phyloP scores from a whole-genome alignment of 2,329 filamentous ascomycete genomes.

The Pleurostoma richardsiae region DNA sequence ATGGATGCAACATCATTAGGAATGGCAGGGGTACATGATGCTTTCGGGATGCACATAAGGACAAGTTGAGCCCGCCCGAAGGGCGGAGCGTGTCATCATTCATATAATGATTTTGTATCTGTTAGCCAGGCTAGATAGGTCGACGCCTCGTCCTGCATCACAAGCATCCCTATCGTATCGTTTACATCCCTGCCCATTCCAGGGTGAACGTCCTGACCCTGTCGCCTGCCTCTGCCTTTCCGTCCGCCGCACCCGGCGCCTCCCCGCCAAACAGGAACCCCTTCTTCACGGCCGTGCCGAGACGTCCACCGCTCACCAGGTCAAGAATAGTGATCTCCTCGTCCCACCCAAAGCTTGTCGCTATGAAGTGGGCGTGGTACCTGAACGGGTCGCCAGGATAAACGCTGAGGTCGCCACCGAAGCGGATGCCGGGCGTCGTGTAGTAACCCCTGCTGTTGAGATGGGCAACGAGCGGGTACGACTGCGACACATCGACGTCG shows the following conservation, averaged over 20 bases:
- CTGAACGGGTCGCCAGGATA: constrained; percentile 93
- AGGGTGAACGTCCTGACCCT: constrained; percentile 72
- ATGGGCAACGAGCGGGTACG: constrained; percentile 74
- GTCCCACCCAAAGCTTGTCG: constrained; percentile 80
- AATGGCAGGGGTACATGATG: too few relatives aligned
- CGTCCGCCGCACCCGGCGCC: constrained; percentile 24
- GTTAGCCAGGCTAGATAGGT: too few relatives aligned
- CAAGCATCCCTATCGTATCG: too few relatives aligned
- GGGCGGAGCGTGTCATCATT: too few relatives aligned
- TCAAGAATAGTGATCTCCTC: constrained; percentile 81
- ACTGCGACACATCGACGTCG: constrained; percentile 32
- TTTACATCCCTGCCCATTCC: constrained; percentile 89
- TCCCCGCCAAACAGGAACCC: constrained; percentile 80
- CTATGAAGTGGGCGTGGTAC: constrained; percentile 93
- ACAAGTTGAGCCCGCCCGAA: too few relatives aligned
- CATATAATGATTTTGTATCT: too few relatives aligned
- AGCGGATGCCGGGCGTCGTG: constrained; percentile 86
- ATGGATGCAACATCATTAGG: too few relatives aligned
- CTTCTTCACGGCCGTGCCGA: constrained; percentile 96
- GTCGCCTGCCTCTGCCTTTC: constrained; percentile 23
- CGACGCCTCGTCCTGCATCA: too few relatives aligned
- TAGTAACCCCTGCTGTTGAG: constrained; percentile 78
- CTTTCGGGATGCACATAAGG: too few relatives aligned
- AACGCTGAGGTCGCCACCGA: constrained; percentile 89
- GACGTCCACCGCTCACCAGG: constrained; percentile 75